phyloP scores from a whole-genome alignment of 2,329 filamentous ascomycete genomes.

The Metarhizium humberi region DNA sequence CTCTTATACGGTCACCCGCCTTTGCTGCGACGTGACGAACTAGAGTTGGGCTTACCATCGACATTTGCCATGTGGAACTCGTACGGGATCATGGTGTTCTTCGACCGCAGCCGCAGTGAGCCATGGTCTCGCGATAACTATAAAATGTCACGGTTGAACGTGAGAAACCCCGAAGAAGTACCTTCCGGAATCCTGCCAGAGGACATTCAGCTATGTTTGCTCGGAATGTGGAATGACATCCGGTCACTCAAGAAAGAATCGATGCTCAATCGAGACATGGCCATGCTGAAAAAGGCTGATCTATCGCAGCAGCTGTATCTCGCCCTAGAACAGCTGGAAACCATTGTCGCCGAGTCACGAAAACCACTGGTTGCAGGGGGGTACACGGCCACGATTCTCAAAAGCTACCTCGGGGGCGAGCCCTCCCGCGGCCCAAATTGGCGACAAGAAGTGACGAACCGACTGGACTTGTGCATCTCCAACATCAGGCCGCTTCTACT shows the following conservation, averaged over 20 bases:
- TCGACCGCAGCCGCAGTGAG: slow-evolving; percentile 22
- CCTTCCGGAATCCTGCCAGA: slow-evolving; percentile 21
- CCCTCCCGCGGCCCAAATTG: slow-evolving; percentile 15
- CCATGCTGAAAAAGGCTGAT: neutral
- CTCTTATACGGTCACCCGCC: slow-evolving; percentile 21
- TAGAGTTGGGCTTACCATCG: slow-evolving; percentile 23
- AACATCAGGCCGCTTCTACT: slow-evolving; percentile 26
- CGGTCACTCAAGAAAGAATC: slow-evolving; percentile 20
- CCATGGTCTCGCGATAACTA: slow-evolving; percentile 20
- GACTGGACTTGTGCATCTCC: slow-evolving; percentile 21
- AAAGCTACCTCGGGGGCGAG: slow-evolving; percentile 20
- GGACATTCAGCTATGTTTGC: slow-evolving; percentile 23
- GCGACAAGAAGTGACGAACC: slow-evolving; percentile 13
- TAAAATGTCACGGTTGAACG: slow-evolving; percentile 20
- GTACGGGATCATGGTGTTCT: slow-evolving; percentile 26
- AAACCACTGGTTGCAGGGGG: slow-evolving; percentile 9
- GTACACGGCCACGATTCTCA: slow-evolving; percentile 11
- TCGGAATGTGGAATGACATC: slow-evolving; percentile 20
- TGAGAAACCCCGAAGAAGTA: slow-evolving; percentile 16
- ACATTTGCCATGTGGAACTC: slow-evolving; percentile 28
- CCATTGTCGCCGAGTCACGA: slow-evolving; percentile 7
- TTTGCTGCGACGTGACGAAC: slow-evolving; percentile 24
- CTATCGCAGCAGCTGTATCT: slow-evolving; percentile 8
- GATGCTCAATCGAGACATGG: slow-evolving; percentile 11
- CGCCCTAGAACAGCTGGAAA: slow-evolving; percentile 12